Base-by-base conservation (phyloP, 106 monocot species). In the Dendrobium chrysotoxum region DNA sequence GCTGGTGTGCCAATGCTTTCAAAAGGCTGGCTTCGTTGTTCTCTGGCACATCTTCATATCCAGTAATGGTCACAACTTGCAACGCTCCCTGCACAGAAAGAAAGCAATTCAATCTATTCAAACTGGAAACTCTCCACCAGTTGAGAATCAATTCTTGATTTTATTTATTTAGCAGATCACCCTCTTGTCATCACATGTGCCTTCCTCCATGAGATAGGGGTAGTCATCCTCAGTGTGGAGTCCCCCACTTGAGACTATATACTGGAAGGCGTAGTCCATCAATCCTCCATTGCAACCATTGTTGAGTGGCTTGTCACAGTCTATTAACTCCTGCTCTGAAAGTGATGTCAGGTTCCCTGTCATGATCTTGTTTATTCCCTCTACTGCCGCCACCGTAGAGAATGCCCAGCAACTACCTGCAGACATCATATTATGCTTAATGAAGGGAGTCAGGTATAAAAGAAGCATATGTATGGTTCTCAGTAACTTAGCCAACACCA, bases 331-430 rank as follows among this genome's bases (percentile, higher is more conserved):
- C 53, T 89, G 89, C 84, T 89, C 86, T 12, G 89, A 89, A 64
- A 89, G 80, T 8, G 86, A 72, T 1, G 82, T 85, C 74, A 86
- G 77, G 58, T 86, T 86, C 8, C 89, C 89, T 3, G 89, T 89
- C 28, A 82, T 82, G 7, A 89, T 87, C 75, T 89, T 82, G 67
- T 87, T 86, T 23, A 89, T 79, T 11, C 89, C 89, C 31, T 86
- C 89, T 7, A 89, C 85, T 0, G 86, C 86, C 21, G 80, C 89
- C 25, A 89, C 87, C 12, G 87, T 90, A 30, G 89, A 90, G 75
- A 87, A 87, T 8, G 86, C 89, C 89, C 89, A 90, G 45, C 89
- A 90, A 76, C 89, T 86, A 40, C 89, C 84, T 89, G 79, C 86
- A 77, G 26, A 23, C 64, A 65, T 50, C 50, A 50, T 50, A 15